Percentiles rank a stretch among this genome's conserved stretches.
Evolutionary conservation across 495 filamentous ascomycete genomes (phyloP).

Genomic region (Mycothermus thermophilus): DNA sequence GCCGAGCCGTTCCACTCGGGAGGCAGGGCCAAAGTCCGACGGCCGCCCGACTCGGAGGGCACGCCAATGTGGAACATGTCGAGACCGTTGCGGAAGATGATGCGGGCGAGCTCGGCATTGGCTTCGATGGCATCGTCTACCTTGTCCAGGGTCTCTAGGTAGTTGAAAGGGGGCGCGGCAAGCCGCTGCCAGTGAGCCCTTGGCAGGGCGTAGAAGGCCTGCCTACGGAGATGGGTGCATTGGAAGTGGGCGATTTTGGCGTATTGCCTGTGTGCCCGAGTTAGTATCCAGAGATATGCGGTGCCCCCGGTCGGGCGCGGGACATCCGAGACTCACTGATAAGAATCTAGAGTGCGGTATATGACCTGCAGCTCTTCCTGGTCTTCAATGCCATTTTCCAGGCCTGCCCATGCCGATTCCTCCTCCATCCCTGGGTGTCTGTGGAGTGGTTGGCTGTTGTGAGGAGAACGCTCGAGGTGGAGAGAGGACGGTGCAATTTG

Average conservation of each 20-base stretch:
- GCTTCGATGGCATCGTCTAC: constrained; percentile 81
- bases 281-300: background rate
- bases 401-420: constrained; percentile 38
- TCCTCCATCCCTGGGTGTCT: constrained; percentile 8
- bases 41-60: constrained; percentile 1
- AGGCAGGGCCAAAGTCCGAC: constrained; percentile 15
- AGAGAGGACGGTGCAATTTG: background rate
- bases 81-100: constrained; percentile 55
- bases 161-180: constrained; percentile 63
- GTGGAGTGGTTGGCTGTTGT: background rate
- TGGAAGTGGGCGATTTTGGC: constrained; percentile 69
- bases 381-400: constrained; percentile 51
- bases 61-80: constrained; percentile 44
- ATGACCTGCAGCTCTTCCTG: constrained; percentile 63
- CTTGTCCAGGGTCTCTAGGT: constrained; percentile 57
- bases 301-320: background rate
- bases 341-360: constrained; percentile 68
- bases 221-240: constrained; percentile 75
- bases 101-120: constrained; percentile 71
- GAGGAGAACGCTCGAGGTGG: background rate
- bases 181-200: constrained; percentile 68
- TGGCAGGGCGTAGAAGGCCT: constrained; percentile 84
- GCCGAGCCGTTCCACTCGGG: constrained; percentile 51
- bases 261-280: constrained; percentile 50
- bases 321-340: constrained; percentile 46